A percentile compares a stretch with the other conserved stretches of the same genome.
Conservation (phyloP, 106 monocot genomes). For the Gastrodia elata region DNA sequence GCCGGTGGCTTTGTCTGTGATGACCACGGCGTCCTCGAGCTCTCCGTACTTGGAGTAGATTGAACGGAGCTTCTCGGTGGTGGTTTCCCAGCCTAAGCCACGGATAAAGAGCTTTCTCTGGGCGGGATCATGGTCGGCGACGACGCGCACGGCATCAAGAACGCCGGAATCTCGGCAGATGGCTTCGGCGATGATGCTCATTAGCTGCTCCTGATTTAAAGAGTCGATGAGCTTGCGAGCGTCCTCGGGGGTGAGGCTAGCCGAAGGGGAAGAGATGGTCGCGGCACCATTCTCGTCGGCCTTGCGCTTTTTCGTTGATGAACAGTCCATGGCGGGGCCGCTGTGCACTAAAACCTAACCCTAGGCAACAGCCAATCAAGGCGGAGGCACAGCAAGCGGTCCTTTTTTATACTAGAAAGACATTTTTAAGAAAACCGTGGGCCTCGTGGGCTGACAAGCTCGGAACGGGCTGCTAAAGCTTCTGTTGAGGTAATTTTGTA, state of each 20-base stretch:
- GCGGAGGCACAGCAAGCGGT: too few species aligned
- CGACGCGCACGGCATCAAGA: slow-evolving; percentile 39
- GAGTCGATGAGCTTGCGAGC: slow-evolving; percentile 43
- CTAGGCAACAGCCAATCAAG: not conserved
- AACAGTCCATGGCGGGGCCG: slow-evolving; percentile 47
- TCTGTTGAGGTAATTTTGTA: too few species aligned
- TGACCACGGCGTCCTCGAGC: slow-evolving; percentile 73
- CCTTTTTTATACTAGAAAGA: too few species aligned
- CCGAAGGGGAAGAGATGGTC: not conserved
- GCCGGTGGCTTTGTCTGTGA: slow-evolving; percentile 72
- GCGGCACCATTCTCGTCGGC: slow-evolving; percentile 61
- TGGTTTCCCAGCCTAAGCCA: slow-evolving; percentile 91
- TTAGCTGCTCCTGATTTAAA: slow-evolving; percentile 57
- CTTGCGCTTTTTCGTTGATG: slow-evolving; percentile 77
- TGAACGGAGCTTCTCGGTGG: slow-evolving; percentile 51
- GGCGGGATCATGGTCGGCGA: slow-evolving; percentile 42
- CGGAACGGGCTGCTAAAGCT: too few species aligned
- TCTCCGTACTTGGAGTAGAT: slow-evolving; percentile 73
- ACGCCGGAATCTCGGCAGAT: slow-evolving; percentile 28
- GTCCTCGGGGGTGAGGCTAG: slow-evolving; percentile 41
- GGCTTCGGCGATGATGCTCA: slow-evolving; percentile 45
- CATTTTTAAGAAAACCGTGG: too few species aligned
- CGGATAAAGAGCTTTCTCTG: slow-evolving; percentile 94
- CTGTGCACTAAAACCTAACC: slow-evolving; percentile 26
- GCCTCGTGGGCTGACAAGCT: too few species aligned